Evolutionary conservation across 225 moss, liverwort and hornwort genomes (phyloP).

Genomic region (Polytrichum commune): DNA sequence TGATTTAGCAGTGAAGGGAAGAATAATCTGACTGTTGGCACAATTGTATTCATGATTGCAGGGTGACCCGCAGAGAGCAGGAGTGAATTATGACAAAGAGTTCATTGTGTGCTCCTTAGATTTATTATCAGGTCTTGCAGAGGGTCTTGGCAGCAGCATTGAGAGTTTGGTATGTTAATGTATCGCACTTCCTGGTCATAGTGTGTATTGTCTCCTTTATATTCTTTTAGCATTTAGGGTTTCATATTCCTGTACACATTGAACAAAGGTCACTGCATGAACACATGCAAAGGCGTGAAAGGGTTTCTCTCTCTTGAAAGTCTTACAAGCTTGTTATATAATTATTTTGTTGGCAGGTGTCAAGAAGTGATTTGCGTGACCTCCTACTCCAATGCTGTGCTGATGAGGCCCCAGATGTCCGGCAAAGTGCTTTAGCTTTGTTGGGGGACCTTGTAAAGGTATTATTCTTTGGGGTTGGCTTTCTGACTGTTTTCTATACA

Average conservation of each 20-base stretch:
- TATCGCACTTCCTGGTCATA: background rate
- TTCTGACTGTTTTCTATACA: no score
- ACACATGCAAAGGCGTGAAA: no score
- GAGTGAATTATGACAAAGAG: constrained; percentile 86
- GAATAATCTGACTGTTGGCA: background rate
- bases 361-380: constrained; percentile 76
- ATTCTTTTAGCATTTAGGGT: background rate
- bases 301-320: no score
- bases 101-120: constrained; percentile 88
- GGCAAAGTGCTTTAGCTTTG: constrained; percentile 82
- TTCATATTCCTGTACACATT: background rate
- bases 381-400: constrained; percentile 82
- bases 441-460: constrained; percentile 85
- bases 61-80: constrained; percentile 84
- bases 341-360: constrained; percentile 39
- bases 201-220: background rate
- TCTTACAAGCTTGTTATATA: background rate
- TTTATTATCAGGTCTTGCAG: constrained; percentile 84
- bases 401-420: constrained; percentile 82
- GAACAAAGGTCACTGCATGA: background rate
- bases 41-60: constrained; percentile 21
- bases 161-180: constrained; percentile 64
- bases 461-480: background rate
- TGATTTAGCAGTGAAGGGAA: background rate
- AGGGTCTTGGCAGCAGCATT: constrained; percentile 84